Conservation (phyloP, 1,284 basidiomycete genomes). For the Cryptococcus sp. region DNA sequence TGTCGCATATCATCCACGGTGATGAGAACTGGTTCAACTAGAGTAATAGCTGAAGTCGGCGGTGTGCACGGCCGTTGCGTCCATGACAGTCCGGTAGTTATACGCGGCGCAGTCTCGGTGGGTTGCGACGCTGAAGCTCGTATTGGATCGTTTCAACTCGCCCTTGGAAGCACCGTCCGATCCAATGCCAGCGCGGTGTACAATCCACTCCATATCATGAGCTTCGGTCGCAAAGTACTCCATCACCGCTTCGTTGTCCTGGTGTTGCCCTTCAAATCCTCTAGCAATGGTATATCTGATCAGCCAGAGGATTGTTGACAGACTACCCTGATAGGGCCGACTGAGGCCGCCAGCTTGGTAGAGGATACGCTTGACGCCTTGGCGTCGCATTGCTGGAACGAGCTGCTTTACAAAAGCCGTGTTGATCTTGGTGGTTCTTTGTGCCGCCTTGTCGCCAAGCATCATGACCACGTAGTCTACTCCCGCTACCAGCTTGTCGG, state of each 20-base stretch:
- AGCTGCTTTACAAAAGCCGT: constrained; percentile 17
- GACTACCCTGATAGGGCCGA: constrained; percentile 14
- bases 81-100: constrained; percentile 16
- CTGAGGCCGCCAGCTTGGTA: constrained; percentile 26
- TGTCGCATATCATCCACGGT: no score
- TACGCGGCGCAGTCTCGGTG: constrained; percentile 19
- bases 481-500: constrained; percentile 15
- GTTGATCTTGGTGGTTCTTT: constrained; percentile 12
- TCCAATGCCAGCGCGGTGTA: constrained; percentile 24
- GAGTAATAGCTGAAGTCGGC: constrained; percentile 14
- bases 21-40: no score
- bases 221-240: constrained; percentile 25
- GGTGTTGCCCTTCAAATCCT: constrained; percentile 22
- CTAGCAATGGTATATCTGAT: constrained; percentile 21
- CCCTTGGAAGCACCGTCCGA: constrained; percentile 23
- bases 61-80: constrained; percentile 16
- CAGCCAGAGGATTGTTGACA: constrained; percentile 17
- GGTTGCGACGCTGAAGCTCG: constrained; percentile 14
- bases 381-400: constrained; percentile 23
- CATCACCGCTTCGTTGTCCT: constrained; percentile 29
- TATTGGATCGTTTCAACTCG: constrained; percentile 9
- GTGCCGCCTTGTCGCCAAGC: constrained; percentile 21
- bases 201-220: constrained; percentile 27
- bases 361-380: constrained; percentile 20
- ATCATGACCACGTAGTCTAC: constrained; percentile 24